Conservation (phyloP, 345 rosid genomes). For the Populus simonii region DNA sequence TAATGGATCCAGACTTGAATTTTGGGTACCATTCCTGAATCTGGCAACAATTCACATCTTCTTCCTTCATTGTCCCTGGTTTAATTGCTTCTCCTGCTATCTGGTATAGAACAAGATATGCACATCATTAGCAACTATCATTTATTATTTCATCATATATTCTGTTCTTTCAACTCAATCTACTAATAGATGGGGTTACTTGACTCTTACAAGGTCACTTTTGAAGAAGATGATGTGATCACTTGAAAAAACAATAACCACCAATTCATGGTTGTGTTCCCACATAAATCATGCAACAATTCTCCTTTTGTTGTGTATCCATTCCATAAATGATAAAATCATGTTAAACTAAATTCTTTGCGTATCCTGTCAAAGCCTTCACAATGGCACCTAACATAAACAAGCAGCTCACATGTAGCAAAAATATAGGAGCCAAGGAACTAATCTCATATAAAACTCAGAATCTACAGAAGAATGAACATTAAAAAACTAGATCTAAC, state of each 20-base stretch:
- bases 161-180: background rate
- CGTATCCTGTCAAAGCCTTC: background rate
- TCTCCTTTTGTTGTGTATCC: no score
- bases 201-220: background rate
- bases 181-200: background rate
- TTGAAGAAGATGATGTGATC: background rate
- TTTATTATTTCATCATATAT: no score
- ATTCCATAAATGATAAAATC: background rate
- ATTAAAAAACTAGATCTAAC: no score
- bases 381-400: background rate
- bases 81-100: background rate
- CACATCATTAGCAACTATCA: background rate
- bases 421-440: background rate
- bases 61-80: slow-evolving; percentile 51
- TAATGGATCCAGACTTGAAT: slow-evolving; percentile 60
- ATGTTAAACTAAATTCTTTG: background rate
- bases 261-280: background rate
- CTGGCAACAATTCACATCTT: slow-evolving; percentile 73
- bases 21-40: slow-evolving; percentile 87
- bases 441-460: background rate
- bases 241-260: background rate
- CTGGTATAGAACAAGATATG: background rate
- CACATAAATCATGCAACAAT: background rate
- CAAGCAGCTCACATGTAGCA: background rate
- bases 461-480: no score